phyloP scores from a whole-genome alignment of 768 basidiomycete species.

The Calvatia gigantea region DNA sequence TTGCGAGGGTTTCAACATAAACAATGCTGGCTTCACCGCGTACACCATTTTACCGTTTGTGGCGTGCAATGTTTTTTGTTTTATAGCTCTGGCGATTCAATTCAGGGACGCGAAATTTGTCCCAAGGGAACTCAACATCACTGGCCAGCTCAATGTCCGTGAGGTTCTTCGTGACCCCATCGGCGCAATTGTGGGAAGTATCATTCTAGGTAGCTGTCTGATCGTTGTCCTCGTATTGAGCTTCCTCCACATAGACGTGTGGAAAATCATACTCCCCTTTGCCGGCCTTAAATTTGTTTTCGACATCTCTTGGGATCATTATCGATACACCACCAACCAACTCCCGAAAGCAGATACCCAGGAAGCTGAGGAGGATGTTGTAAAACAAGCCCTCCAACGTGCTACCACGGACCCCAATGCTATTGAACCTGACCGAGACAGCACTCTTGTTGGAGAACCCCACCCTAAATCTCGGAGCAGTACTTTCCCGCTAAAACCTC shows the following conservation, averaged over 20 bases:
- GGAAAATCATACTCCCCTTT: slow-evolving; percentile 83
- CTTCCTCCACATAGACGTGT: slow-evolving; percentile 74
- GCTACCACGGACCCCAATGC: slow-evolving; percentile 21
- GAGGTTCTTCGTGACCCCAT: slow-evolving; percentile 67
- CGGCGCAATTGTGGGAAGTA: slow-evolving; percentile 71
- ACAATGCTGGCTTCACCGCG: slow-evolving; percentile 75
- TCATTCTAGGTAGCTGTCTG: slow-evolving; percentile 64
- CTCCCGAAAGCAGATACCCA: slow-evolving; percentile 16
- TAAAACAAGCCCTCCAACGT: slow-evolving; percentile 24
- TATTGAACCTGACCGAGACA: slow-evolving; percentile 17
- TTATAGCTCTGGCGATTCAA: slow-evolving; percentile 53
- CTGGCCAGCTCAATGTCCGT: slow-evolving; percentile 43
- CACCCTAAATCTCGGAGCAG: slow-evolving; percentile 4
- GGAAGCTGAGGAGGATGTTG: slow-evolving; percentile 19
- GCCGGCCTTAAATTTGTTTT: slow-evolving; percentile 67
- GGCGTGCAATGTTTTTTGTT: slow-evolving; percentile 60
- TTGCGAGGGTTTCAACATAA: slow-evolving; percentile 79
- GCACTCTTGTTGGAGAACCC: slow-evolving; percentile 16
- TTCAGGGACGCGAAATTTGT: slow-evolving; percentile 55
- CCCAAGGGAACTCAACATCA: slow-evolving; percentile 38
- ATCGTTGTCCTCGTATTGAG: slow-evolving; percentile 73
- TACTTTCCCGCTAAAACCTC: neutral
- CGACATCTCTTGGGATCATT: slow-evolving; percentile 61
- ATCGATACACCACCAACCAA: slow-evolving; percentile 29
- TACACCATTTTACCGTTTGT: slow-evolving; percentile 83